Conservation (phyloP, 2,329 filamentous ascomycete genomes). For the Aulographum hederae region DNA sequence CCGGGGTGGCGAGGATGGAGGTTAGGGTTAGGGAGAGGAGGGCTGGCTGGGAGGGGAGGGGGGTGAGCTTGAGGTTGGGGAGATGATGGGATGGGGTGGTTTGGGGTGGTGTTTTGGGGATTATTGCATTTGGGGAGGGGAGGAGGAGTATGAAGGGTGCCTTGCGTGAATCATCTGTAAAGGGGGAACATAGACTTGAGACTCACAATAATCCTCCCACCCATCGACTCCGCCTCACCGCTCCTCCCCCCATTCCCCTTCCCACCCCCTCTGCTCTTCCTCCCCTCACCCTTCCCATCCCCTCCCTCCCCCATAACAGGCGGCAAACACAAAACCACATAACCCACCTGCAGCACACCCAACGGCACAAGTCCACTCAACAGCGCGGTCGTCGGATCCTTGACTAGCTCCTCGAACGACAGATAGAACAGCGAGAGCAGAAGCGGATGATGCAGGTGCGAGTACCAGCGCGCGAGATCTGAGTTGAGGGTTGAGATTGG, state of each 20-base stretch:
- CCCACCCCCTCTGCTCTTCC: too few relatives aligned
- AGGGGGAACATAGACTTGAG: too few relatives aligned
- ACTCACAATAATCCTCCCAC: too few relatives aligned
- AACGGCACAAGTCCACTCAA: conserved; percentile 42
- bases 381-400: conserved; percentile 49
- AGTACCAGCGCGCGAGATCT: conserved; percentile 31
- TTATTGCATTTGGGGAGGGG: too few relatives aligned
- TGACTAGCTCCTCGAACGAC: conserved; percentile 49
- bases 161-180: too few relatives aligned
- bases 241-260: too few relatives aligned
- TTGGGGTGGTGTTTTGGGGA: too few relatives aligned
- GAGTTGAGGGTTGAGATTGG: not conserved
- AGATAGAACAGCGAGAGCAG: conserved; percentile 45
- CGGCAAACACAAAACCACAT: conserved; percentile 40
- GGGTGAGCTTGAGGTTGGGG: not conserved
- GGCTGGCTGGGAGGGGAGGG: conserved; percentile 43
- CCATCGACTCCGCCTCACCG: too few relatives aligned
- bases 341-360: conserved; percentile 42
- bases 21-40: conserved; percentile 49
- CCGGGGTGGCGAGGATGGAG: conserved; percentile 34
- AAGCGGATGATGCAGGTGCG: conserved; percentile 48
- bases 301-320: too few relatives aligned
- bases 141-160: too few relatives aligned
- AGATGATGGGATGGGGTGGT: too few relatives aligned
- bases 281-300: too few relatives aligned